These are phyloP conservation scores for Aspergillus brasiliensis DNA, from an alignment of 2,329 filamentous ascomycete species.

Conservation along the genomic window DNA sequence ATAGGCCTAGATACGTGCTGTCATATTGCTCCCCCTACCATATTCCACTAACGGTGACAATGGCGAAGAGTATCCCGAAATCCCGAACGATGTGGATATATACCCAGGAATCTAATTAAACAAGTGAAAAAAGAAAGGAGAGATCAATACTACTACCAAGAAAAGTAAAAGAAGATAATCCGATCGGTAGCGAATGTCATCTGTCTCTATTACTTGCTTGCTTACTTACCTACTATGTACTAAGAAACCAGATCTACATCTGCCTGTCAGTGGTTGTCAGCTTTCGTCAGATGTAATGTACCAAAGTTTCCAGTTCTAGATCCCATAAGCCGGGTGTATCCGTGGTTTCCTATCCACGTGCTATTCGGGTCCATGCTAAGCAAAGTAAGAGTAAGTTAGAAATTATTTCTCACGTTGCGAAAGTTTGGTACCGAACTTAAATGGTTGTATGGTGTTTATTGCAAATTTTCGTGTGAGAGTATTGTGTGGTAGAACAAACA, in stretches of 20 bases:
- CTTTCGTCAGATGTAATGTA: neutral
- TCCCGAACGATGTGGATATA: neutral
- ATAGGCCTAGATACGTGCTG: neutral
- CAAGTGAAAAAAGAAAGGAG: neutral
- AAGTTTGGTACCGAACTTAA: no score
- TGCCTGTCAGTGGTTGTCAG: neutral
- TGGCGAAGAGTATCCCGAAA: neutral
- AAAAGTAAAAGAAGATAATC: neutral
- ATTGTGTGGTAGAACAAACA: no score
- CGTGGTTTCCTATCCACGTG: neutral
- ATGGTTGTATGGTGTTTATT: no score
- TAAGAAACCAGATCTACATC: neutral
- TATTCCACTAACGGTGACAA: neutral
- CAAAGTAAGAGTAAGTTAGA: neutral
- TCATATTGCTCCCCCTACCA: no score
- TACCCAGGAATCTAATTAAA: neutral
- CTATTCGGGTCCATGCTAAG: neutral
- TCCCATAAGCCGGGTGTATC: slow-evolving; percentile 1
- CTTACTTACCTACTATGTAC: neutral
- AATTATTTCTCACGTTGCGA: no score
- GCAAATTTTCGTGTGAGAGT: no score
- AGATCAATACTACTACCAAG: neutral
- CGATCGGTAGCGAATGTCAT: neutral
- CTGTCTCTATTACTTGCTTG: neutral
- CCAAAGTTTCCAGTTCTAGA: neutral